Base-by-base conservation (phyloP, 108 stramenopile species). In the Nitzschia sp. region DNA sequence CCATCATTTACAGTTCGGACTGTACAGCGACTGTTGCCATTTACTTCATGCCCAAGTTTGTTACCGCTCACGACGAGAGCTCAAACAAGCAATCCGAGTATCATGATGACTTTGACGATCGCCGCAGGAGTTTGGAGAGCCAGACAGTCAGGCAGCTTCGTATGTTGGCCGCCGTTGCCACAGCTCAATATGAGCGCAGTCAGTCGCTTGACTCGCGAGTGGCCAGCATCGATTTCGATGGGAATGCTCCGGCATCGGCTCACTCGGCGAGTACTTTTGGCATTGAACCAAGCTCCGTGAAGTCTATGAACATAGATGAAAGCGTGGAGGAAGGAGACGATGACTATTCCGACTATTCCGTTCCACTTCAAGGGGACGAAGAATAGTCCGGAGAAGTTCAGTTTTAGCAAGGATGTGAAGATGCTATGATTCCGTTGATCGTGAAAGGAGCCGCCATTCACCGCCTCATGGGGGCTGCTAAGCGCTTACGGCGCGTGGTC, bases 381-480 rank as follows among this genome's bases (percentile, higher is more conserved):
- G n/a, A n/a, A n/a, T n/a, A n/a, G n/a, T n/a, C n/a, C n/a, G n/a
- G n/a, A n/a, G n/a, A n/a, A n/a, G n/a, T n/a, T n/a, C n/a, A n/a
- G n/a, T n/a, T n/a, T n/a, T n/a, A n/a, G n/a, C n/a, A n/a, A n/a
- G n/a, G n/a, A n/a, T n/a, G n/a, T n/a, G n/a, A n/a, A n/a, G n/a
- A n/a, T n/a, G n/a, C n/a, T n/a, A n/a, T 83, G 4, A 68, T 79
- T 33, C 82, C 82, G 15, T 46, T 79, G 26, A 35, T 83, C 19
- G 70, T 83, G 32, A 79, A 79, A 46, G 62, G 79, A 17, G 53
- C 75, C 21, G 78, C 78, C 18, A 60, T 83, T 30, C 63, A 79
- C 62, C 45, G 59, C 31, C 18, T 79, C 5, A 49, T 72, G 42
- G 29, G 45, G 24, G 55, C 61, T 17, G 59, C 72, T 0, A 69